Percentiles rank a stretch among this genome's conserved stretches.
Conservation (phyloP, 129 eudicot species). For the Kitagawia praeruptora region DNA sequence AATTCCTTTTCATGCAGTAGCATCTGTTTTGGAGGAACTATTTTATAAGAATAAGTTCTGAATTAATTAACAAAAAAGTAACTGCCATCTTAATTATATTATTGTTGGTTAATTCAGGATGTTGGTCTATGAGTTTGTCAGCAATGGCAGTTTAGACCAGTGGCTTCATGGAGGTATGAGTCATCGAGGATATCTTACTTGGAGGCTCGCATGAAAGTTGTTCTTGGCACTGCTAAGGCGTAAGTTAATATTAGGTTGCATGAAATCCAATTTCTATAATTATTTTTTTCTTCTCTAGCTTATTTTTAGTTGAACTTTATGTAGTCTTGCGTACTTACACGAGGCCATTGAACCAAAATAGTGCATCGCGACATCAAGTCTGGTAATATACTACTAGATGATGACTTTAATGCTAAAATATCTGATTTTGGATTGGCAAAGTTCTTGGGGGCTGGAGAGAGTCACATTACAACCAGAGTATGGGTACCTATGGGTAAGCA, state of each 20-base stretch:
- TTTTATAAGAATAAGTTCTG: neutral
- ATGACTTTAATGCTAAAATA: slow-evolving; percentile 25
- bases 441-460: slow-evolving; percentile 25
- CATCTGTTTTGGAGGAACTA: neutral
- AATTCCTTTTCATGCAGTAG: neutral
- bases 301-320: neutral
- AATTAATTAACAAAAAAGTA: neutral
- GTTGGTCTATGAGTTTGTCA: slow-evolving; percentile 25
- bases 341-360: slow-evolving; percentile 31
- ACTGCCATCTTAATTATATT: neutral
- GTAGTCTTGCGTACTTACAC: slow-evolving; percentile 27
- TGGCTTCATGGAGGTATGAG: slow-evolving; percentile 36
- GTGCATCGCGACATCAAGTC: slow-evolving; percentile 33
- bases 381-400: slow-evolving; percentile 24
- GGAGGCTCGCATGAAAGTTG: slow-evolving; percentile 24
- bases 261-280: neutral
- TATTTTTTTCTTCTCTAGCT: neutral
- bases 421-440: slow-evolving; percentile 34
- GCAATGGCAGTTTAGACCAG: slow-evolving; percentile 21
- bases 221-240: slow-evolving; percentile 28
- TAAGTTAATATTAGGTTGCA: slow-evolving; percentile 5
- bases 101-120: neutral
- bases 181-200: slow-evolving; percentile 21
- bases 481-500: slow-evolving; percentile 11
- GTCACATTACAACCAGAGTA: slow-evolving; percentile 15